phyloP scores from a whole-genome alignment of 116 monocot genomes.

The Dioscorea cayenensis region DNA sequence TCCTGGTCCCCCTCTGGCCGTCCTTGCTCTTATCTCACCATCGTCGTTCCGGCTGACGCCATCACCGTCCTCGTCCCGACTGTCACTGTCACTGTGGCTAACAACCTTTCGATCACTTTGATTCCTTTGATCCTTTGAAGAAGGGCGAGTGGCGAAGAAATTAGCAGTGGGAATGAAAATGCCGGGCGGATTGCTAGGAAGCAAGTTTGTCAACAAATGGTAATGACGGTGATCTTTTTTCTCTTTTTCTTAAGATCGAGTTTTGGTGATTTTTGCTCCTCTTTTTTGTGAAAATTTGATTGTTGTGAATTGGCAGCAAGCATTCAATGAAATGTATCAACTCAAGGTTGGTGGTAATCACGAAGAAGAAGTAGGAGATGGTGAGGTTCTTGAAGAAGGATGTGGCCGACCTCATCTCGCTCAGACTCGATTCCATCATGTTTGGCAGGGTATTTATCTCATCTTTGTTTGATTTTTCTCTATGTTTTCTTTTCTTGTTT shows the following conservation, averaged over 20 bases:
- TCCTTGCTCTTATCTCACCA: too few relatives aligned
- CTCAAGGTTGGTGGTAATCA: conserved; percentile 27
- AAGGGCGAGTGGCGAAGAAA: neutral
- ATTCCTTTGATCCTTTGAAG: neutral
- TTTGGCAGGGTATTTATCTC: conserved; percentile 37
- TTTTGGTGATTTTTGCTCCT: too few relatives aligned
- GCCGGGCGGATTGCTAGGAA: conserved; percentile 25
- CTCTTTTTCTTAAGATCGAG: too few relatives aligned
- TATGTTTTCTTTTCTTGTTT: neutral
- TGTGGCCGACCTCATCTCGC: conserved; percentile 44
- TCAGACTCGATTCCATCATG: conserved; percentile 26
- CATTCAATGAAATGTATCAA: conserved; percentile 45
- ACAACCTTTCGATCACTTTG: neutral
- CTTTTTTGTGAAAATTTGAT: neutral
- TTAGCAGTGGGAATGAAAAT: conserved; percentile 3
- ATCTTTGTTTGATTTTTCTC: neutral
- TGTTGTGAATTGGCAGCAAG: conserved; percentile 27
- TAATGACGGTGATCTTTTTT: neutral
- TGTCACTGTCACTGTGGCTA: too few relatives aligned
- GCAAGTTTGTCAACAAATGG: conserved; percentile 29
- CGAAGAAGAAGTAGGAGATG: conserved; percentile 48
- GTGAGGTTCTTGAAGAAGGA: conserved; percentile 56
- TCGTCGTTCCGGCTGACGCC: too few relatives aligned
- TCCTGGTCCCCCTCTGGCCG: too few relatives aligned
- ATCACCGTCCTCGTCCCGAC: too few relatives aligned